These are phyloP conservation scores for Abrus pulchellus DNA, from an alignment of 306 rosid genomes.

Conservation along the genomic window DNA sequence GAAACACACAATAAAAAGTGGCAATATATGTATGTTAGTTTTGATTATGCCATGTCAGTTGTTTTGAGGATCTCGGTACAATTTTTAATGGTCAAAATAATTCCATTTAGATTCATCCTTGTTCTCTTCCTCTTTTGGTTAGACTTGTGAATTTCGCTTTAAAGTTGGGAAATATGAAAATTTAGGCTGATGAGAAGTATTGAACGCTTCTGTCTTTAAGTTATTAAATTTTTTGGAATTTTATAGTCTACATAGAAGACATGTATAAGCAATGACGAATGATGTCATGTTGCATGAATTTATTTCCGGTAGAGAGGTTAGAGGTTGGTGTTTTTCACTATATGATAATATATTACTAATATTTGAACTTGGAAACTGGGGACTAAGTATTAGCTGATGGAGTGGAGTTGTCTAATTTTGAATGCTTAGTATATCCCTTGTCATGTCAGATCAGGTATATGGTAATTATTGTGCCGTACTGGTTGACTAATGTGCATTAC, in stretches of 20 bases:
- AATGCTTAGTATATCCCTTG: conserved; percentile 36
- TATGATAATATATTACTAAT: neutral
- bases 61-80: conserved; percentile 44
- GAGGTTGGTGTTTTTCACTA: conserved; percentile 24
- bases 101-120: conserved; percentile 18
- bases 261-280: conserved; percentile 5
- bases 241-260: conserved; percentile 5
- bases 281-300: conserved; percentile 18
- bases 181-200: conserved; percentile 42
- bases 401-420: conserved; percentile 1
- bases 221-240: conserved; percentile 38
- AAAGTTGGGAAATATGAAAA: conserved; percentile 47
- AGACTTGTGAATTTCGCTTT: conserved; percentile 31
- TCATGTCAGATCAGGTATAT: conserved; percentile 17
- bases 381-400: conserved; percentile 30
- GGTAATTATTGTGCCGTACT: conserved; percentile 9
- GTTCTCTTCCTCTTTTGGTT: conserved; percentile 7
- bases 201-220: conserved; percentile 24
- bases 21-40: conserved; percentile 37
- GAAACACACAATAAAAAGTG: conserved; percentile 26
- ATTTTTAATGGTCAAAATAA: conserved; percentile 42
- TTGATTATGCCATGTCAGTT: conserved; percentile 38
- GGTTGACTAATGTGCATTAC: conserved; percentile 26
- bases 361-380: conserved; percentile 21
- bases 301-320: conserved; percentile 23